Percentiles rank a stretch among this genome's conserved stretches.
These are phyloP conservation scores for Stephanodiscus triporus DNA, from an alignment of 108 stramenopile genomes.

Conservation along the genomic window DNA sequence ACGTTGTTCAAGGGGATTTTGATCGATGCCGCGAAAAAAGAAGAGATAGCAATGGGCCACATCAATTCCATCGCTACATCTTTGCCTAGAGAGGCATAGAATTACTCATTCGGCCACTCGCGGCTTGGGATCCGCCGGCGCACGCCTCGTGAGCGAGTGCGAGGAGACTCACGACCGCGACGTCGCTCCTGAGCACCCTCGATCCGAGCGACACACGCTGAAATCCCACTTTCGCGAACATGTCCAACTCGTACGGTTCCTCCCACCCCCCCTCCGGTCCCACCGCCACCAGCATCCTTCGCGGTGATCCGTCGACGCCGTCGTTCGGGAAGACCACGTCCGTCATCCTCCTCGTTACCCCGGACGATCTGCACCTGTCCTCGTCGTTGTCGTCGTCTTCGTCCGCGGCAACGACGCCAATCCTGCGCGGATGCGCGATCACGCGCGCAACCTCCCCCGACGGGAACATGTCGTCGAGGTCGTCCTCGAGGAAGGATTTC, in stretches of 20 bases:
- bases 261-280: constrained; percentile 95
- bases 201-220: constrained; percentile 81
- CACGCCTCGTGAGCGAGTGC: constrained; percentile 84
- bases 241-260: constrained; percentile 84
- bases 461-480: constrained; percentile 73
- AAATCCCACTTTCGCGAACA: constrained; percentile 71
- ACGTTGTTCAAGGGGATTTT: too few relatives aligned
- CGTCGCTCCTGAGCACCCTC: constrained; percentile 87
- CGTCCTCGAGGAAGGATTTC: constrained; percentile 55
- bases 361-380: not conserved
- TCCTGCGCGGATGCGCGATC: constrained; percentile 79
- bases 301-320: constrained; percentile 17
- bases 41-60: too few relatives aligned
- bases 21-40: too few relatives aligned
- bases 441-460: constrained; percentile 64
- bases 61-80: too few relatives aligned
- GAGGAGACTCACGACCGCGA: constrained; percentile 85
- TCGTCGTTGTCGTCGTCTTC: constrained; percentile 5
- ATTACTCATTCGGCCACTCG: too few relatives aligned
- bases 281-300: constrained; percentile 72
- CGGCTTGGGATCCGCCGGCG: too few relatives aligned
- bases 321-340: constrained; percentile 62
- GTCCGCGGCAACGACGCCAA: not conserved
- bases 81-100: too few relatives aligned
- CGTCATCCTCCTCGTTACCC: constrained; percentile 51